Evolutionary conservation across 257 asterid genomes (phyloP).

Genomic region (Craterostigma plantagineum): DNA sequence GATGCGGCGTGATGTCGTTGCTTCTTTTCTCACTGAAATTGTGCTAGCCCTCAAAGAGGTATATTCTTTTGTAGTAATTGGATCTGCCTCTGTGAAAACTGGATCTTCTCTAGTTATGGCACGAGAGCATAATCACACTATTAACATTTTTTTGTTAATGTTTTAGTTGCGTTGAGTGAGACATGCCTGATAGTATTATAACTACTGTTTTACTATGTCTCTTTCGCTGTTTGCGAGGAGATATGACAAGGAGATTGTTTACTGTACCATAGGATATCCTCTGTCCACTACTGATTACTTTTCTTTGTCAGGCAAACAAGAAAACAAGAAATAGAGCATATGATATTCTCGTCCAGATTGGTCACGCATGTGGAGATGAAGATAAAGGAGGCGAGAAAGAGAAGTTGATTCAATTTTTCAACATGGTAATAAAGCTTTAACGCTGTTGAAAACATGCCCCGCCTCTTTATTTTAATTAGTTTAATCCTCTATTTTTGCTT

Average conservation of each 20-base stretch:
- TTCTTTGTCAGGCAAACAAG: slow-evolving; percentile 54
- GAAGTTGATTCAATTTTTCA: slow-evolving; percentile 38
- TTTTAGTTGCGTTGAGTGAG: no score
- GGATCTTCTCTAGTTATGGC: no score
- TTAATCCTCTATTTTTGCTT: slow-evolving; percentile 5
- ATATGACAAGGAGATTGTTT: no score
- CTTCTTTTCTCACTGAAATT: slow-evolving; percentile 79
- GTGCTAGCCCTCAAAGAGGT: slow-evolving; percentile 90
- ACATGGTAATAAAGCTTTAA: slow-evolving; percentile 38
- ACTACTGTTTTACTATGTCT: no score
- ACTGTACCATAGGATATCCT: no score
- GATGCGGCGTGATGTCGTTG: slow-evolving; percentile 29
- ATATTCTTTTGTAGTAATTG: neutral
- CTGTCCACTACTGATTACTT: no score
- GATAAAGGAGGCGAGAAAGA: slow-evolving; percentile 53
- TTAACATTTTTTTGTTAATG: no score
- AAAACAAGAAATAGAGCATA: slow-evolving; percentile 90
- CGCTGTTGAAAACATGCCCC: no score
- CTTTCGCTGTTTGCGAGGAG: no score
- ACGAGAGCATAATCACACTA: no score
- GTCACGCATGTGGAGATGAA: slow-evolving; percentile 71
- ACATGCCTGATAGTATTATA: no score
- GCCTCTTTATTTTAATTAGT: slow-evolving; percentile 7
- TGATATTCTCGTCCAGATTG: slow-evolving; percentile 82
- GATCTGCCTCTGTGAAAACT: no score